phyloP scores from a whole-genome alignment of 2,329 filamentous ascomycete species.

The Pseudocercospora fijiensis region DNA sequence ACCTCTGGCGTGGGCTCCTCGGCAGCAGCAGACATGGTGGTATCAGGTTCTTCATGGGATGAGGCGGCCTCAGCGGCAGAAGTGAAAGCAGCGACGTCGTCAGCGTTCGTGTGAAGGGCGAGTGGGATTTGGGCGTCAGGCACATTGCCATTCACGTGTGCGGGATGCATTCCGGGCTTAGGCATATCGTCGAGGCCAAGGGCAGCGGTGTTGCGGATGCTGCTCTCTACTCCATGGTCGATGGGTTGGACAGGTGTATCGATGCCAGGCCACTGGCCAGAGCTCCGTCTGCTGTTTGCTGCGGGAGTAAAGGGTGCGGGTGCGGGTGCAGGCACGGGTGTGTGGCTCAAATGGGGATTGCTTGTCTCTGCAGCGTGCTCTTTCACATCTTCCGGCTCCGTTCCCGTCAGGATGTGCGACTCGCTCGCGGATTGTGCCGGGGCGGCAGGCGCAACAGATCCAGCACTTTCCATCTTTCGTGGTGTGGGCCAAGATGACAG shows the following conservation, averaged over 20 bases:
- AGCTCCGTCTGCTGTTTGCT: constrained; percentile 3
- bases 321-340: not conserved
- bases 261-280: constrained; percentile 2
- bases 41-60: not conserved
- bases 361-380: constrained; percentile 13
- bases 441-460: constrained; percentile 10
- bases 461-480: constrained; percentile 24
- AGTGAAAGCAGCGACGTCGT: not conserved
- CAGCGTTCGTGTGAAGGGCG: not conserved
- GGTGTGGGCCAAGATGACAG: constrained; percentile 13
- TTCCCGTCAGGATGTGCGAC: not conserved
- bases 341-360: constrained; percentile 8
- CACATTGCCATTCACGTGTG: not conserved
- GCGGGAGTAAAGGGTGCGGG: not conserved
- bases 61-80: constrained; percentile 5
- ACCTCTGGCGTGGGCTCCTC: constrained; percentile 17
- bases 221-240: constrained; percentile 26
- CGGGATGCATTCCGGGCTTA: not conserved
- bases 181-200: constrained; percentile 6
- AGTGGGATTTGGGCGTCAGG: not conserved
- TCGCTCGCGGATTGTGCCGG: constrained; percentile 2
- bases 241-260: constrained; percentile 20
- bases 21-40: constrained; percentile 14
- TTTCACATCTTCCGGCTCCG: not conserved
- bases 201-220: constrained; percentile 20